Percentiles rank a stretch among this genome's conserved stretches.
phyloP scores from a whole-genome alignment of 2,329 filamentous ascomycete species.

The Cercospora zeae-maydis region DNA sequence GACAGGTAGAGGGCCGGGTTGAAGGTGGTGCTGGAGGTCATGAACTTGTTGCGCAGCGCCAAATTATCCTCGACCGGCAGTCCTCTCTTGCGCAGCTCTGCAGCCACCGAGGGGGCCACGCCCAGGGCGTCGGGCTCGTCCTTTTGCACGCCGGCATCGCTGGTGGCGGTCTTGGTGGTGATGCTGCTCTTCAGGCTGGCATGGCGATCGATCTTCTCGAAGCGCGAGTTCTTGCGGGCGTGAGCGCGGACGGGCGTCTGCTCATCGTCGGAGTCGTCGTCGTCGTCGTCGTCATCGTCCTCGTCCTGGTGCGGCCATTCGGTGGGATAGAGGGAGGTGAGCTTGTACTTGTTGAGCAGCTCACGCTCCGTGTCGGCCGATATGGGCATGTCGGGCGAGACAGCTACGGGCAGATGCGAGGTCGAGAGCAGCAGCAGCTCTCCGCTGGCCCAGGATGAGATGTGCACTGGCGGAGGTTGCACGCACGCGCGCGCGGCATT shows the following conservation, averaged over 20 bases:
- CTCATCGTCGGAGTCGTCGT: slow-evolving; percentile 39
- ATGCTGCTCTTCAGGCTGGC: slow-evolving; percentile 64
- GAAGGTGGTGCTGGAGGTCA: slow-evolving; percentile 93
- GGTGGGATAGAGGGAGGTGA: slow-evolving; percentile 71
- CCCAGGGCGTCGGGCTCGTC: slow-evolving; percentile 93
- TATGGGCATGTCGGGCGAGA: slow-evolving; percentile 43
- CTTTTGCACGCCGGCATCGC: slow-evolving; percentile 70
- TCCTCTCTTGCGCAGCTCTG: slow-evolving; percentile 70
- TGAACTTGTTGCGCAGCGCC: slow-evolving; percentile 74
- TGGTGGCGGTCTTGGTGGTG: slow-evolving; percentile 58
- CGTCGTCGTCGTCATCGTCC: slow-evolving; percentile 42
- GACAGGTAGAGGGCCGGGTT: slow-evolving; percentile 88
- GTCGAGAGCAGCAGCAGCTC: not conserved
- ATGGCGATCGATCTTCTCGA: slow-evolving; percentile 76
- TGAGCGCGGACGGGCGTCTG: slow-evolving; percentile 29
- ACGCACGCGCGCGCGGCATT: not conserved
- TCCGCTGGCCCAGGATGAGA: not conserved
- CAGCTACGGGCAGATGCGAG: not conserved
- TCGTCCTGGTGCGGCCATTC: slow-evolving; percentile 77
- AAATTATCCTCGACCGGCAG: slow-evolving; percentile 78
- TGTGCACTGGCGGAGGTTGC: not conserved
- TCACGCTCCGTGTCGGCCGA: slow-evolving; percentile 66
- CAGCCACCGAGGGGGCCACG: slow-evolving; percentile 80
- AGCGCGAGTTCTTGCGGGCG: slow-evolving; percentile 45
- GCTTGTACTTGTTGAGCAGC: slow-evolving; percentile 85